Percentiles rank a stretch among this genome's conserved stretches.
These are phyloP conservation scores for Puya raimondii DNA, from an alignment of 176 grass and related monocot species.

Conservation along the genomic window DNA sequence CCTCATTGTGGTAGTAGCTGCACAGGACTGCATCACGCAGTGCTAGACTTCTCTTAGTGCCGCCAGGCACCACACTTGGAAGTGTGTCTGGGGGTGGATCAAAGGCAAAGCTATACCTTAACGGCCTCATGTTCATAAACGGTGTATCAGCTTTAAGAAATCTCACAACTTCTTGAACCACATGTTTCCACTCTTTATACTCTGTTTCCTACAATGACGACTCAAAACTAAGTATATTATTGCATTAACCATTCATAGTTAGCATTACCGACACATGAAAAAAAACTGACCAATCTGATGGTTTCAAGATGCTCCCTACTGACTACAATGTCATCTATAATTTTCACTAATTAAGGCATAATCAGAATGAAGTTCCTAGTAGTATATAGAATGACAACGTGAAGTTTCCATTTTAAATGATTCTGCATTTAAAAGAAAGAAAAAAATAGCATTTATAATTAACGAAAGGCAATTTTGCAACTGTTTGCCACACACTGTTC, in stretches of 20 bases:
- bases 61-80: background rate
- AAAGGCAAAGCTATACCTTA: conserved; percentile 4
- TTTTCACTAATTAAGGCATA: background rate
- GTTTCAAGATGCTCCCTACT: background rate
- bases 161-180: background rate
- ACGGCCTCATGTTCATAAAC: background rate
- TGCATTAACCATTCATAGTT: background rate
- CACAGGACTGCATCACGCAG: background rate
- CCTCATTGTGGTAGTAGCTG: background rate
- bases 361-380: background rate
- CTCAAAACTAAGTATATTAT: background rate
- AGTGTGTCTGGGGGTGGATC: background rate
- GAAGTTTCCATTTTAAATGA: background rate
- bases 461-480: too few relatives aligned
- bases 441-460: too few relatives aligned
- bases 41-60: background rate
- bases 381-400: background rate
- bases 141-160: background rate
- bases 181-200: background rate
- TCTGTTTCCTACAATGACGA: background rate
- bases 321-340: background rate
- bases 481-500: too few relatives aligned
- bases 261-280: background rate
- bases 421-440: too few relatives aligned
- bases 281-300: background rate